Evolutionary conservation across 305 asterid species (phyloP).

Genomic region (Fraxinus xanthoxyloides): DNA sequence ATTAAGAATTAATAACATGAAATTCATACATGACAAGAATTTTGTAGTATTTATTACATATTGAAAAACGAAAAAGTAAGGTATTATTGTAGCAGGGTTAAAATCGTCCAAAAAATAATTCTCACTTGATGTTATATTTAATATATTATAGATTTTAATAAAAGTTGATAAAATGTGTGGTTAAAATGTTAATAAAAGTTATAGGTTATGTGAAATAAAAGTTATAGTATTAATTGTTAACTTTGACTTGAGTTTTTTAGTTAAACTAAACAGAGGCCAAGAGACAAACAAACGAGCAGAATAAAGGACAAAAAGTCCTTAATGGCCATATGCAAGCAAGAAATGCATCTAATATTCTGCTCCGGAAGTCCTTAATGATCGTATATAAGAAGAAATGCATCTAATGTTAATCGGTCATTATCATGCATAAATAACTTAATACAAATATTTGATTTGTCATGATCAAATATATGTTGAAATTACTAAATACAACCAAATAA

Average conservation of each 20-base stretch:
- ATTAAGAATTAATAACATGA: too few species aligned
- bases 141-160: too few species aligned
- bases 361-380: neutral
- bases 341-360: neutral
- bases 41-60: too few species aligned
- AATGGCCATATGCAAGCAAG: neutral
- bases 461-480: neutral
- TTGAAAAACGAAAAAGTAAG: too few species aligned
- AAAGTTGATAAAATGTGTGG: too few species aligned
- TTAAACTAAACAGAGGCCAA: neutral
- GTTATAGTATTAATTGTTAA: neutral
- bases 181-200: neutral
- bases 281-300: neutral
- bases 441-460: neutral
- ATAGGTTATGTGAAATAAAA: too few species aligned
- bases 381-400: too few species aligned
- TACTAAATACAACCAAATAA: neutral
- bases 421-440: neutral
- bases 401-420: neutral
- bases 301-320: neutral
- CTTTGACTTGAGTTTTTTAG: neutral
- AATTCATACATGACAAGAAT: too few species aligned
- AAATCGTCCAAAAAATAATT: too few species aligned
- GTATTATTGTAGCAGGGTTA: too few species aligned
- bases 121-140: too few species aligned